Base-by-base conservation (phyloP, 1,139 yeast genomes). In the Suhomyces anneliseae region DNA sequence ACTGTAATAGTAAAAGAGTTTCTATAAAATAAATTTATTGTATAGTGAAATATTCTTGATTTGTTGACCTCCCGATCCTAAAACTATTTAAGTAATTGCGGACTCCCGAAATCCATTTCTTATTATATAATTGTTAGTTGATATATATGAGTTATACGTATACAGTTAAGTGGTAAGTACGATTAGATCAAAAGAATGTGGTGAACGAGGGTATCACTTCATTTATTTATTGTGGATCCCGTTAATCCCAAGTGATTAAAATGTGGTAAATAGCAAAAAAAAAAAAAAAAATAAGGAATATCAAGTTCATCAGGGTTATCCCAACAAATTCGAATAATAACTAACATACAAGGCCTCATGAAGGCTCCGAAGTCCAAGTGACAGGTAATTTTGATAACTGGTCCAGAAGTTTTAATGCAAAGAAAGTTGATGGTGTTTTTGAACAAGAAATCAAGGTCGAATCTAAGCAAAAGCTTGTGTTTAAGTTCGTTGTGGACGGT, bases 341-440 rank as follows among this genome's bases (percentile, higher is more conserved):
- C 32, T 45, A 44, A 42, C 49, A 14, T 7, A 9, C 19, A 33
- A 49, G 52, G 52, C 52, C 52, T 10, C 27, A 27, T 7, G n/a
- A 15, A 38, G 49, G 46, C 27, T n/a, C 39, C 26, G 14, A 40
- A 9, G 49, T 74, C 32, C 66, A 66, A 39, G 68, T 74, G 33
- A 74, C 79, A 3, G 80, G 80, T 5, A 67, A 60, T 47, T 75
- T 74, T 53, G 78, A 74, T 49, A 54, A 68, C 45, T 75, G 80
- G 79, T 52, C 67, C 14, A 57, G 62, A 46, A 54, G 49, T 42
- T 35, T 45, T 14, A 49, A 51, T 6, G 54, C 52, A 60, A 9
- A 45, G 40, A 7, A 56, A 53, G 34, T 57, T 55, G 9, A 52
- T 53, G 43, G 43, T 47, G 58, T 53, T 38, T 57, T 69, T 24